A percentile compares a stretch with the other conserved stretches of the same genome.
These are phyloP conservation scores for Psilocybe subaeruginosa DNA, from an alignment of 768 basidiomycete genomes.

Conservation along the genomic window DNA sequence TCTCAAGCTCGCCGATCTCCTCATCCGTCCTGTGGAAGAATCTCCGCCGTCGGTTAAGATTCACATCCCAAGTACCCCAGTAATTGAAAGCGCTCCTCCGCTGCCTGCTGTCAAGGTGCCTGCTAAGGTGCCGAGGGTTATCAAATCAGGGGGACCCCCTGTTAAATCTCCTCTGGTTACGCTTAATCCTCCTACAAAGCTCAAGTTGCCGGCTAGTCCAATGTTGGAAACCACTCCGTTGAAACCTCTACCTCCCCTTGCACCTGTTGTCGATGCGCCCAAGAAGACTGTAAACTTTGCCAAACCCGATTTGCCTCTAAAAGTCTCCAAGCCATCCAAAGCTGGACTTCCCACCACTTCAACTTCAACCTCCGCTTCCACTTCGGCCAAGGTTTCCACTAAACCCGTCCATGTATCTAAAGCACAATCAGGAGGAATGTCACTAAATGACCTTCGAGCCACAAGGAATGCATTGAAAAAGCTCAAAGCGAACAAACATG, in stretches of 20 bases:
- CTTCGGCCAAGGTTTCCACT: conserved; percentile 15
- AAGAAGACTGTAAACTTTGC: conserved; percentile 41
- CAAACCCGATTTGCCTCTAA: conserved; percentile 30
- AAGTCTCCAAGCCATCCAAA: conserved; percentile 25
- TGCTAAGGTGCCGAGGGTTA: conserved; percentile 40
- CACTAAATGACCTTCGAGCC: conserved; percentile 71
- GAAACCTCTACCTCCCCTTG: conserved; percentile 24
- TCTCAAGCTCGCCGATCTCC: conserved; percentile 88
- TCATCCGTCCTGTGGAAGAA: conserved; percentile 84
- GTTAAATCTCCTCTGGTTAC: conserved; percentile 43
- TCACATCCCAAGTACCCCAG: conserved; percentile 75
- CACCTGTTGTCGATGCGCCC: conserved; percentile 33
- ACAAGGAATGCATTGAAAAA: conserved; percentile 82
- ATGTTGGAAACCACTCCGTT: conserved; percentile 26
- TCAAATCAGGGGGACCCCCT: conserved; percentile 42
- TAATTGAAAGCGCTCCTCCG: conserved; percentile 60
- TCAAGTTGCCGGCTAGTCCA: conserved; percentile 54
- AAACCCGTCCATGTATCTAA: conserved; percentile 62
- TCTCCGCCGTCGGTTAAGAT: conserved; percentile 85
- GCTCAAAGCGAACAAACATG: conserved; percentile 72
- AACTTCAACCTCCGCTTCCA: conserved; percentile 17
- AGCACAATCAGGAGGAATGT: conserved; percentile 79
- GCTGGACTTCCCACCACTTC: conserved; percentile 24
- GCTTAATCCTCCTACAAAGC: conserved; percentile 50
- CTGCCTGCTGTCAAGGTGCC: conserved; percentile 55